phyloP scores from a whole-genome alignment of 768 basidiomycete genomes.

The Collybiopsis confluens region DNA sequence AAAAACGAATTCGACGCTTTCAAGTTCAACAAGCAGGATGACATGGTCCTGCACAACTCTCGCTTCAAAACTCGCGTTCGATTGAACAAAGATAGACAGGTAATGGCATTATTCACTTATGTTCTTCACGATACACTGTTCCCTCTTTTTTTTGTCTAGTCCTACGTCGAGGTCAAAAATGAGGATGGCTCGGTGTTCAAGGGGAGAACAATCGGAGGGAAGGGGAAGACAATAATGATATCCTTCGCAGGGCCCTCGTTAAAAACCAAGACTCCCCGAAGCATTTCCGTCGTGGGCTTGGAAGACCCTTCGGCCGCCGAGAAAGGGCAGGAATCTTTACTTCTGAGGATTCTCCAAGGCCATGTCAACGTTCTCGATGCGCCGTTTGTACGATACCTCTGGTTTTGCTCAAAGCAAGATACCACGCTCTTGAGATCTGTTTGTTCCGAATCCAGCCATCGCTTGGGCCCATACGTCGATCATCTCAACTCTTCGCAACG shows the following conservation, averaged over 20 bases:
- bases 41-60: constrained; percentile 28
- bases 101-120: background rate
- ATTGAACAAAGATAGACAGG: no score
- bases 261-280: constrained; percentile 20
- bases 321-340: constrained; percentile 31
- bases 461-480: no score
- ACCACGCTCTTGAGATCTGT: background rate
- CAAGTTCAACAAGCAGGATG: constrained; percentile 21
- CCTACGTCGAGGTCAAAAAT: no score
- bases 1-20: constrained; percentile 29
- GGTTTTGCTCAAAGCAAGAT: constrained; percentile 29
- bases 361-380: no score
- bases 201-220: no score
- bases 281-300: constrained; percentile 36
- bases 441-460: background rate
- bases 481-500: constrained; percentile 39
- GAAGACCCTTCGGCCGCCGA: constrained; percentile 36
- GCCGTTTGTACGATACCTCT: constrained; percentile 33
- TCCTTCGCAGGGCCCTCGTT: constrained; percentile 14
- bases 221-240: constrained; percentile 34
- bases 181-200: no score
- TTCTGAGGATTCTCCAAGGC: constrained; percentile 32
- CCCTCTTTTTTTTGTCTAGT: no score
- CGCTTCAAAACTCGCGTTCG: constrained; percentile 40
- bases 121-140: background rate